Evolutionary conservation across 1,139 yeast genomes (phyloP), one percentile per base, ranked within the genome.

Genomic region (Hyphopichia fennica): DNA sequence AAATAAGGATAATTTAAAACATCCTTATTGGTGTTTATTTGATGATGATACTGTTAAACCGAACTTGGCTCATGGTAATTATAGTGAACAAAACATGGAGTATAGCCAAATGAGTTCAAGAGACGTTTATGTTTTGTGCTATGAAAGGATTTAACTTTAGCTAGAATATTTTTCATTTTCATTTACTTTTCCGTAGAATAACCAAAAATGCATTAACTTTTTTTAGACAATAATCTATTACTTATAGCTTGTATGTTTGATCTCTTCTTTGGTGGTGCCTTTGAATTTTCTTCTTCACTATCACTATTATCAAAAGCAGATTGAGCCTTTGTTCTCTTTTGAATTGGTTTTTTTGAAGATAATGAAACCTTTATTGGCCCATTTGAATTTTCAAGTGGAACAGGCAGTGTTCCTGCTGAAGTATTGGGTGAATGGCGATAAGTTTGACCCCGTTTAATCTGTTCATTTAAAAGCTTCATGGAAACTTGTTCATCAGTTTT

Each of bases 61-160:
- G 8, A 69, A 72, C 38, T 50, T 70, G 13, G 65, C 68, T 16
- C 81, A 79, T 50, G 84, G 85, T 11, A 65, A 67, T 41, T 52
- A 65, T 14, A 62, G 60, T 39, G 53, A 52, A 16, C 57, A 57
- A n/a, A 64, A 63, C 27, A 69, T 65, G 32, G 68, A 57, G 22
- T 38, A 65, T 39, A 65, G 67, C 14, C 67, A 69, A 28, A 63
- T 78, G 43, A 66, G 69, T 11, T 78, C 84, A 39, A 72, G 77
- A 38, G 88, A 84, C 50, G 91, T 82, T 3, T 86, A 85, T 58
- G 87, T 85, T n/a, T 63, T 85, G 52, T 83, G 85, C 57, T 86
- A 85, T 55, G 85, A 81, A 54, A 64, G 79, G 41, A 57, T 73
- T n/a, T 48, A 28, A 16, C 7, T n/a, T 28, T 28, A 5, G 4